phyloP scores from a whole-genome alignment of 148 eudicot genomes.

The Rhododendron simsii region DNA sequence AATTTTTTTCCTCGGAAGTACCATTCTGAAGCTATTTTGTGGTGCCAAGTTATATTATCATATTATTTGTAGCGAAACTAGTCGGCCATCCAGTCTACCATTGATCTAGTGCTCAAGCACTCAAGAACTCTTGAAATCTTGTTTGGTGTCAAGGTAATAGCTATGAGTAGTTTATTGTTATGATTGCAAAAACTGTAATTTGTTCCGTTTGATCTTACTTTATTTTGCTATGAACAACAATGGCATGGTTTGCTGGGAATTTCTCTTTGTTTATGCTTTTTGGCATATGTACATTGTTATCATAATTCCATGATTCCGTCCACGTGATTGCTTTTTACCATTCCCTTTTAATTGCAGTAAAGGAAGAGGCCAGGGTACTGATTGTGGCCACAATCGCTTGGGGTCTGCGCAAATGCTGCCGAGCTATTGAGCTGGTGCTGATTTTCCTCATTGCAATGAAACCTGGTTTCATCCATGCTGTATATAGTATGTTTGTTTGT shows the following conservation, averaged over 20 bases:
- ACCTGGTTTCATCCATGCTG: constrained; percentile 90
- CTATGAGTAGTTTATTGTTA: neutral
- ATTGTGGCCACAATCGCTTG: constrained; percentile 98
- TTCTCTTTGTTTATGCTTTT: neutral
- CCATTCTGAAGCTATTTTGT: neutral
- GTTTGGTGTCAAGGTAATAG: neutral
- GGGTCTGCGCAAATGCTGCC: constrained; percentile 92
- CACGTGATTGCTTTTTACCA: neutral
- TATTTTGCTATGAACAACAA: constrained; percentile 6
- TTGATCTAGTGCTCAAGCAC: neutral
- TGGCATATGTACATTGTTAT: neutral
- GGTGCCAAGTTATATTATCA: neutral
- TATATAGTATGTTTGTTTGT: constrained; percentile 59
- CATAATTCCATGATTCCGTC: neutral
- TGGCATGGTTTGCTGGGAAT: neutral
- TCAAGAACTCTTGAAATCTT: neutral
- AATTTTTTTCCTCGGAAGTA: neutral
- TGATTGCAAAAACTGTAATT: neutral
- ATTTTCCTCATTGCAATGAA: constrained; percentile 89
- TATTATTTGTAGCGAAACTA: neutral
- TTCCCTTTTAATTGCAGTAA: constrained; percentile 44
- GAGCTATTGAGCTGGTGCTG: constrained; percentile 77
- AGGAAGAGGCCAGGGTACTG: constrained; percentile 86
- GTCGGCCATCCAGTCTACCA: neutral
- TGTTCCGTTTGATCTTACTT: neutral